Conservation (phyloP, 2,329 filamentous ascomycete species). For the Xylaria sp. region DNA sequence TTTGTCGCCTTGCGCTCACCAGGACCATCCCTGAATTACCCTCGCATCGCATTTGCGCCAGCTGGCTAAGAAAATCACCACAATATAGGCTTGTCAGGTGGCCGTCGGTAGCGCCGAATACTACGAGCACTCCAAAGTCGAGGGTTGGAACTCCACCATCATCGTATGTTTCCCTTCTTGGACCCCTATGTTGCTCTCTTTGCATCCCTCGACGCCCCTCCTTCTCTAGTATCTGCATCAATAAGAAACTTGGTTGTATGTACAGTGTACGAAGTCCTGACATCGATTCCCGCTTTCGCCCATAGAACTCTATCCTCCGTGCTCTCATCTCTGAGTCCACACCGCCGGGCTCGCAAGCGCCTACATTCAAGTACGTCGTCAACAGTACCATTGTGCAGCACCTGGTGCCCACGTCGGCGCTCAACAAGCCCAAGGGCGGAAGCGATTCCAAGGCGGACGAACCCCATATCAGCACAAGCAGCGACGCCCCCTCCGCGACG, state of each 20-base stretch:
- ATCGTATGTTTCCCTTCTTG: conserved; percentile 72
- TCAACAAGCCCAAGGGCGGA: conserved; percentile 67
- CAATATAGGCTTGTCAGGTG: conserved; percentile 78
- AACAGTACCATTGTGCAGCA: conserved; percentile 99
- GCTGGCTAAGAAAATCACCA: conserved; percentile 32
- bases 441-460: conserved; percentile 60
- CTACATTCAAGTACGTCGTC: conserved; percentile 90
- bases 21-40: neutral
- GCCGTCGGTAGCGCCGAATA: conserved; percentile 78
- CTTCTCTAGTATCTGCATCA: neutral
- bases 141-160: conserved; percentile 90
- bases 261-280: conserved; percentile 30
- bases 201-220: neutral
- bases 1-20: conserved; percentile 39
- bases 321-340: conserved; percentile 80
- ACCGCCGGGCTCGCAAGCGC: conserved; percentile 64
- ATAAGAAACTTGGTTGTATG: neutral
- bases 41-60: conserved; percentile 15
- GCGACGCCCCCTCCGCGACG: conserved; percentile 56
- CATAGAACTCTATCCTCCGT: conserved; percentile 79
- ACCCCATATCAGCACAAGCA: conserved; percentile 66
- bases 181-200: conserved; percentile 12
- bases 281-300: conserved; percentile 20
- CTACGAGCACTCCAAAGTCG: conserved; percentile 89
- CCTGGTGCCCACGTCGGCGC: conserved; percentile 73